Evolutionary conservation across 2,329 filamentous ascomycete species (phyloP).

Genomic region (Tolypocladium ovalisporum): DNA sequence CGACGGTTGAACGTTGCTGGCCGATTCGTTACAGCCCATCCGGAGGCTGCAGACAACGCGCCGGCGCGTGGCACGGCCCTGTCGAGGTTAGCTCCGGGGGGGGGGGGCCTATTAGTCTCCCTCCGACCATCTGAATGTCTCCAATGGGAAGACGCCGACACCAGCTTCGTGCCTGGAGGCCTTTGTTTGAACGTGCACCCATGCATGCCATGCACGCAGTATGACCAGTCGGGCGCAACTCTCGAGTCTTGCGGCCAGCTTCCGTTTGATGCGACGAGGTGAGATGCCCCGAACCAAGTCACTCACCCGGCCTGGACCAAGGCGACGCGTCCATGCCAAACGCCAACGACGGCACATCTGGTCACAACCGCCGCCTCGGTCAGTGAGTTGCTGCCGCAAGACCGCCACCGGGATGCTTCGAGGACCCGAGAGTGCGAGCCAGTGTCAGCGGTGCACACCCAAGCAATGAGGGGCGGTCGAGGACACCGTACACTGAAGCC

Average conservation of each 20-base stretch:
- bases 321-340: background rate
- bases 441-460: background rate
- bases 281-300: background rate
- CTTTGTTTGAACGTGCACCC: too few species aligned
- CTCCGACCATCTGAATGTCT: too few species aligned
- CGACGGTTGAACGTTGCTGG: background rate
- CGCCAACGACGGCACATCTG: background rate
- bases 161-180: too few species aligned
- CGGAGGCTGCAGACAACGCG: too few species aligned
- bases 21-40: background rate
- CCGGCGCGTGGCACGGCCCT: too few species aligned
- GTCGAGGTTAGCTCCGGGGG: too few species aligned
- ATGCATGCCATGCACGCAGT: background rate
- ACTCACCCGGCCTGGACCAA: background rate
- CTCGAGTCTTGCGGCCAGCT: background rate
- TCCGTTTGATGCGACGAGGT: background rate
- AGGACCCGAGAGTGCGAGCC: conserved; percentile 3
- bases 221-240: background rate
- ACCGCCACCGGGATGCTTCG: background rate
- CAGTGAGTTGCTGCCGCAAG: background rate
- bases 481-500: background rate
- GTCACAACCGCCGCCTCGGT: background rate
- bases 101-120: too few species aligned
- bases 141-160: too few species aligned
- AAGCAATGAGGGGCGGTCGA: background rate